Base-by-base conservation (phyloP, 768 basidiomycete genomes). In the Tulasnella sp. region DNA sequence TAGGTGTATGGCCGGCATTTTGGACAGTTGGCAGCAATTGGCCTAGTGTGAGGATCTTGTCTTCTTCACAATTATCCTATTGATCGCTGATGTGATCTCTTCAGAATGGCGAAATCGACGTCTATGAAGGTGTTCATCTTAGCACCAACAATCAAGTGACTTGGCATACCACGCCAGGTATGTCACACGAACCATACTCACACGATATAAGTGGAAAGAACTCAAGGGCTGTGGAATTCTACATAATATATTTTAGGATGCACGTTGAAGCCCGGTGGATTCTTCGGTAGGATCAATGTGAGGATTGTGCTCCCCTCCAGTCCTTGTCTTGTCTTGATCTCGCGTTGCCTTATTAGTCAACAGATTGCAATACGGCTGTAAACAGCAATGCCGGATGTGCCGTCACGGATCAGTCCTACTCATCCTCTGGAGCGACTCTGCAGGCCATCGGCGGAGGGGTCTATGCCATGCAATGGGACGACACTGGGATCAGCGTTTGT, bases 371-470 rank as follows among this genome's bases (percentile, higher is more conserved):
- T 53, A 62, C 61, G 15, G 21, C 31, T 22, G 45, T 56, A 30
- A 53, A 53, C 29, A 51, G 34, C 54, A 63, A 64, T 58, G 65
- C 54, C 22, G 71, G 72, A 11, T 71, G 72, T 56, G 62, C 63
- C 4, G 66, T 70, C 53, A 53, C 66, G 12, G 69, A 70, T 12
- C 31, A 57, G 17, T 70, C 68, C 2, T 49, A 49, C 1, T 59
- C 63, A 5, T 69, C 69, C 1, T 72, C 63, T 46, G 71, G 70
- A 19, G 61, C 63, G 55, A 61, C 65, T 4, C 68, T 70, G 64
- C 71, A 71, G 46, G 61, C 48, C 3, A 64, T 62, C 31, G 70
- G 70, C 21, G 72, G 72, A 7, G 72, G 71, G 1, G 70, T 72
- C 1, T 70, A 68, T 48, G 69, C 68, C 27, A 67, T 68, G 66